phyloP scores from a whole-genome alignment of 2,329 filamentous ascomycete genomes.

The Aureobasidium zeae region DNA sequence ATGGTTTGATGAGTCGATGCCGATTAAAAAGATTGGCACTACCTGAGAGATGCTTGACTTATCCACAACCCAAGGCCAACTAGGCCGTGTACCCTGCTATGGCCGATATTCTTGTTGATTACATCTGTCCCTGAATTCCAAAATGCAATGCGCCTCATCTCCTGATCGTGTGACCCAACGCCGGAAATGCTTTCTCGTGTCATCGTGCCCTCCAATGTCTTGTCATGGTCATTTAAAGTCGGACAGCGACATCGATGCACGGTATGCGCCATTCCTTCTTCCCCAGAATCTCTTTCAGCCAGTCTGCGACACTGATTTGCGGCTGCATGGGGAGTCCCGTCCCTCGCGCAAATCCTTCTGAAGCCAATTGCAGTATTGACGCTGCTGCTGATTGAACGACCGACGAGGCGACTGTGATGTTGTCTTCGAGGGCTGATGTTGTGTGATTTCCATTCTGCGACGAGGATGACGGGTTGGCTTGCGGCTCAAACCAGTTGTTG shows the following conservation, averaged over 20 bases:
- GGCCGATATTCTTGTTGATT: too few species aligned
- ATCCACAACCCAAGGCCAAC: too few species aligned
- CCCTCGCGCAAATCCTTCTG: conserved; percentile 48
- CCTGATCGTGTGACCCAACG: conserved; percentile 13
- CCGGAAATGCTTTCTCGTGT: conserved; percentile 13
- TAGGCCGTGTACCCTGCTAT: too few species aligned
- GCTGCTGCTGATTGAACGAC: conserved; percentile 61
- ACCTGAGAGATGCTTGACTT: too few species aligned
- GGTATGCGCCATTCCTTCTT: conserved; percentile 83
- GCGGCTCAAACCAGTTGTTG: conserved; percentile 89
- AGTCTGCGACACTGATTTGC: conserved; percentile 68
- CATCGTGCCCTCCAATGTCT: background rate
- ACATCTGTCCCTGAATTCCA: conserved; percentile 6
- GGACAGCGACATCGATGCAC: conserved; percentile 79
- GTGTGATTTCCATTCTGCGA: conserved; percentile 17
- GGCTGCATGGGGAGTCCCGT: conserved; percentile 48
- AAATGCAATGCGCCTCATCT: conserved; percentile 1
- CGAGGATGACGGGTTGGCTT: conserved; percentile 32
- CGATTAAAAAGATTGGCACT: too few species aligned
- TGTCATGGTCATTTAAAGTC: conserved; percentile 45
- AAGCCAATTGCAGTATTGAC: conserved; percentile 56
- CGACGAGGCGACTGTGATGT: conserved; percentile 42
- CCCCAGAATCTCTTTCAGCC: conserved; percentile 73
- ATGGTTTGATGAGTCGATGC: too few species aligned
- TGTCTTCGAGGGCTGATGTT: conserved; percentile 51